Evolutionary conservation across 2,329 filamentous ascomycete species (phyloP), one percentile per base, ranked within the genome.

Genomic region (Aspergillus novoparasiticus): DNA sequence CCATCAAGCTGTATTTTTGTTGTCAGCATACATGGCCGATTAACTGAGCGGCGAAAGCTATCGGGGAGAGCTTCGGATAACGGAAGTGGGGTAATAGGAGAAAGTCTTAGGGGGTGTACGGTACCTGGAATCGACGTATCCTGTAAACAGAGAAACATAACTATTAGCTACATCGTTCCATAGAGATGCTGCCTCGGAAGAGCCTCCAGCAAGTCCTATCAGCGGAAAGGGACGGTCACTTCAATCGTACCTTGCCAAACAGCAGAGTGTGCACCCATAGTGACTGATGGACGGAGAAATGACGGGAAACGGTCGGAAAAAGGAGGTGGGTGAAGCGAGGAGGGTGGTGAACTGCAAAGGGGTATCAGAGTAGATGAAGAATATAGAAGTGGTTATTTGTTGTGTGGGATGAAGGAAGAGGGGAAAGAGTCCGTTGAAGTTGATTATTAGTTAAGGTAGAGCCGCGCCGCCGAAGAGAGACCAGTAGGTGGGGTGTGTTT

Each of bases 1-100:
- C 90, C 75, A 96, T 86, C 73, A 97, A 88, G 86, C 93, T 96
- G 76, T 71, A 45, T 61, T 34, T 16, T 19, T 54, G 16, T 36
- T 8, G 63, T 70, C 58, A 67, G 64, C 57, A 50, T 57, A 23
- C 30, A 50, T 43, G 34, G 54, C 43, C 61, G 55, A 48, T 51
- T 39, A 59, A 64, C 60, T 60, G 30, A 30, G 6, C 11, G 51
- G 51, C 6, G 32, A 14, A 30, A 39, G 51, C 21, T 26, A 12
- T 56, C 56, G 61, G 66, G 66, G 64, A 56, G 55, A 58, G 48
- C 14, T 60, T 59, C 60, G 51, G 21, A 55, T 55, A 48, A 54
- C 45, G 57, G 55, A 34, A 50, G 53, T 58, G 60, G 61, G 60
- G 64, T 43, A 58, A 61, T 61, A 59, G 64, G 59, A 59, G 62